Percentiles rank a stretch among this genome's conserved stretches.
phyloP scores from a whole-genome alignment of 768 basidiomycete genomes.

The Myochromella boudieri region DNA sequence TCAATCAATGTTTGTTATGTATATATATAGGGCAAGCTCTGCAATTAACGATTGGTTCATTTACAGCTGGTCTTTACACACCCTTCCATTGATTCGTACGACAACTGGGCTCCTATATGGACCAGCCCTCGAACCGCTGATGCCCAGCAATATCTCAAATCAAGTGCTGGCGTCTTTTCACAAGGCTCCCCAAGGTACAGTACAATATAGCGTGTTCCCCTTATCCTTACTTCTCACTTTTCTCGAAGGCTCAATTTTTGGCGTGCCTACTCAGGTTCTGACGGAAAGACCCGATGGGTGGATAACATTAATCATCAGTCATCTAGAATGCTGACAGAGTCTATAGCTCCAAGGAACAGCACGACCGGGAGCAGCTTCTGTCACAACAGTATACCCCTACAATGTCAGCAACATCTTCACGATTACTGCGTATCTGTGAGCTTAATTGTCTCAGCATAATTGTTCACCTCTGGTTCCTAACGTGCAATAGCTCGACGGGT shows the following conservation, averaged over 20 bases:
- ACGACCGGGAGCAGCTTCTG: slow-evolving; percentile 58
- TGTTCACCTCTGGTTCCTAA: not conserved
- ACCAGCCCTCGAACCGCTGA: slow-evolving; percentile 53
- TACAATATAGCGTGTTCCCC: not conserved
- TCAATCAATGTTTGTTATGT: slow-evolving; percentile 49
- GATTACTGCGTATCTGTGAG: slow-evolving; percentile 60
- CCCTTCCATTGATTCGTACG: slow-evolving; percentile 59
- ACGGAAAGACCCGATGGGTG: slow-evolving; percentile 49
- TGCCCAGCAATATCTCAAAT: slow-evolving; percentile 49
- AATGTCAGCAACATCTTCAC: slow-evolving; percentile 58
- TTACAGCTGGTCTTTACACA: slow-evolving; percentile 61
- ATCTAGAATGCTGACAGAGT: not conserved
- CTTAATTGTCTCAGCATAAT: not conserved
- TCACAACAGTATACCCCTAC: slow-evolving; percentile 48
- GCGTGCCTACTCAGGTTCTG: slow-evolving; percentile 48
- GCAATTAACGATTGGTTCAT: not conserved
- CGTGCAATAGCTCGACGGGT: slow-evolving; percentile 44
- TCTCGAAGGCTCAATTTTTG: slow-evolving; percentile 58
- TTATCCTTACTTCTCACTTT: not conserved
- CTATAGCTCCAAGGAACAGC: slow-evolving; percentile 60
- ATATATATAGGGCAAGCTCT: too few species aligned
- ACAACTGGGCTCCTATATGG: slow-evolving; percentile 65
- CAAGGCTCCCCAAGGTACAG: slow-evolving; percentile 24
- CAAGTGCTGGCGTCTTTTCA: slow-evolving; percentile 58
- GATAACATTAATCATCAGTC: slow-evolving; percentile 7